Evolutionary conservation across 2,329 filamentous ascomycete genomes (phyloP).

Genomic region (Xylariomycetidae sp.): DNA sequence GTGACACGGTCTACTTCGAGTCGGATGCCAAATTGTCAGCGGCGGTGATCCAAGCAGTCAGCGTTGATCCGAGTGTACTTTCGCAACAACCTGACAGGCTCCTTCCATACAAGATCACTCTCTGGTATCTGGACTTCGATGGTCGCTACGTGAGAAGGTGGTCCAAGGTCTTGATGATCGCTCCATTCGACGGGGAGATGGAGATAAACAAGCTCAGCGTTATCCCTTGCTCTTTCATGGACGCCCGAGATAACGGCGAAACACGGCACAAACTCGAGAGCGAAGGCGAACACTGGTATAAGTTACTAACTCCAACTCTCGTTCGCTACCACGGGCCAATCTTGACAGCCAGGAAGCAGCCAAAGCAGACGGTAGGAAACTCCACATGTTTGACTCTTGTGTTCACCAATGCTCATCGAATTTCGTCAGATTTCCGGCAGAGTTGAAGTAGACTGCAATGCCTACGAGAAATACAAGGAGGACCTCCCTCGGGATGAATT

Average conservation of each 20-base stretch:
- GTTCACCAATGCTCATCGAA: too few species aligned
- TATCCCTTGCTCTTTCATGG: too few species aligned
- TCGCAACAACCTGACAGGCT: too few species aligned
- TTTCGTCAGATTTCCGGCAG: too few species aligned
- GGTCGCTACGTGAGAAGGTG: slow-evolving; percentile 3
- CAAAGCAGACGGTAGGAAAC: too few species aligned
- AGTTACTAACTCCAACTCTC: slow-evolving; percentile 1
- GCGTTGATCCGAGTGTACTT: neutral
- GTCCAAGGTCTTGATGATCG: neutral
- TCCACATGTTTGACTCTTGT: too few species aligned
- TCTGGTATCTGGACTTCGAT: slow-evolving; percentile 8
- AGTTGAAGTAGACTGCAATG: too few species aligned
- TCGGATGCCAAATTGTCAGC: slow-evolving; percentile 1
- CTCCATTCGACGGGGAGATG: slow-evolving; percentile 6
- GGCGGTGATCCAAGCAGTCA: slow-evolving; percentile 1
- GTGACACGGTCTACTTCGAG: slow-evolving; percentile 4
- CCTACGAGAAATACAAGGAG: too few species aligned
- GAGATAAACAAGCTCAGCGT: too few species aligned
- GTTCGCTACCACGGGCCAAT: slow-evolving; percentile 2
- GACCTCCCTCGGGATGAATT: too few species aligned
- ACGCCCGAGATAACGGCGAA: slow-evolving; percentile 3
- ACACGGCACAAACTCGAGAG: slow-evolving; percentile 2
- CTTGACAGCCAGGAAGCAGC: too few species aligned
- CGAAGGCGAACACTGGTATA: slow-evolving; percentile 4
- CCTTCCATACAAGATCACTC: slow-evolving; percentile 1